A percentile compares a stretch with the other conserved stretches of the same genome.
phyloP scores from a whole-genome alignment of 176 grass and related monocot species.

The Bromus sterilis region DNA sequence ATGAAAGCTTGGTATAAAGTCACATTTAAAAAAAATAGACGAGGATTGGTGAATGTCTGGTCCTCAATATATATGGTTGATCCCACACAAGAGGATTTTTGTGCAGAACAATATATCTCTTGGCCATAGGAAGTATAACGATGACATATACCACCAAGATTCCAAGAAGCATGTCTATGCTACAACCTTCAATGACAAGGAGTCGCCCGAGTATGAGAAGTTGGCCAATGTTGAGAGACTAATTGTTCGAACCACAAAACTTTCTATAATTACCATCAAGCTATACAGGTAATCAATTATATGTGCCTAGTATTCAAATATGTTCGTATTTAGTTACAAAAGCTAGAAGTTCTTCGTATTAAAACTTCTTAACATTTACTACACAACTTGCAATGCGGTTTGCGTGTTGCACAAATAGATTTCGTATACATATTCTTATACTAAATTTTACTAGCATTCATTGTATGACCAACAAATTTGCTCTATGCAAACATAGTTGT shows the following conservation, averaged over 20 bases:
- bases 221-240: background rate
- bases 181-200: background rate
- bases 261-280: background rate
- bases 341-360: background rate
- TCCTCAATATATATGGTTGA: background rate
- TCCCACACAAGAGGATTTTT: background rate
- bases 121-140: background rate
- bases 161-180: background rate
- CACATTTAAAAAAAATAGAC: background rate
- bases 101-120: background rate
- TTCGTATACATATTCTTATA: no score
- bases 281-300: slow-evolving; percentile 3
- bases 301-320: background rate
- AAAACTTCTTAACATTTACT: background rate
- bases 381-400: no score
- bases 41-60: background rate
- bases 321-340: background rate
- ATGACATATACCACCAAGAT: background rate
- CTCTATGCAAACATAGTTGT: no score
- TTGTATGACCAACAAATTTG: no score
- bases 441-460: no score
- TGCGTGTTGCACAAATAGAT: no score
- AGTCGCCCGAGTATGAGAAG: background rate
- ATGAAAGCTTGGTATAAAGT: background rate
- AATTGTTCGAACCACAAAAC: background rate